Percentiles rank a stretch among this genome's conserved stretches.
These are phyloP conservation scores for Lindgomyces ingoldianus DNA, from an alignment of 495 filamentous ascomycete genomes.

Conservation along the genomic window DNA sequence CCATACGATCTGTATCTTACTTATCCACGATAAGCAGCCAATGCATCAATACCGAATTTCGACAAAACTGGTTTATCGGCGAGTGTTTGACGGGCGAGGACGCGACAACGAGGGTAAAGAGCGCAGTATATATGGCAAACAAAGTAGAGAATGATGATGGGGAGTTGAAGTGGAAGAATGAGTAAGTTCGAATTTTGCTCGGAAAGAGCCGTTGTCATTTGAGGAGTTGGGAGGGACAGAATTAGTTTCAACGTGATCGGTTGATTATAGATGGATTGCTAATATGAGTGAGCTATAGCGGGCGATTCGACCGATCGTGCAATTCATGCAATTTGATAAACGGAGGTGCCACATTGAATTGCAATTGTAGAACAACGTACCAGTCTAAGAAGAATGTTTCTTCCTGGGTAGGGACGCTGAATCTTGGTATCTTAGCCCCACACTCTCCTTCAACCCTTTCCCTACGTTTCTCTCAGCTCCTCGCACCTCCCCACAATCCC, in stretches of 20 bases:
- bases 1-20: too few species aligned
- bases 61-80: not conserved
- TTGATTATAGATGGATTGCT: too few species aligned
- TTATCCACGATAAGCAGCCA: not conserved
- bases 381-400: not conserved
- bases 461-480: not conserved
- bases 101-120: constrained; percentile 8
- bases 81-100: constrained; percentile 15
- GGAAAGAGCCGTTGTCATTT: too few species aligned
- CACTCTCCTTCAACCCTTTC: not conserved
- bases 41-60: constrained; percentile 9
- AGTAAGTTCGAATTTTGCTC: not conserved
- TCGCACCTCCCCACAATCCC: not conserved
- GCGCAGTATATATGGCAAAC: constrained; percentile 5
- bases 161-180: not conserved
- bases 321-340: not conserved
- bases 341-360: not conserved
- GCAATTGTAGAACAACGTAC: not conserved
- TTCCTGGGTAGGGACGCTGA: not conserved
- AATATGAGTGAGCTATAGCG: not conserved
- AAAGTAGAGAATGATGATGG: constrained; percentile 14
- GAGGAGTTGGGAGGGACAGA: too few species aligned
- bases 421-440: not conserved
- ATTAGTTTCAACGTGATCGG: too few species aligned
- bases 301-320: not conserved